Conservation (phyloP, 2,329 filamentous ascomycete species). For the Sporothrix globosa region DNA sequence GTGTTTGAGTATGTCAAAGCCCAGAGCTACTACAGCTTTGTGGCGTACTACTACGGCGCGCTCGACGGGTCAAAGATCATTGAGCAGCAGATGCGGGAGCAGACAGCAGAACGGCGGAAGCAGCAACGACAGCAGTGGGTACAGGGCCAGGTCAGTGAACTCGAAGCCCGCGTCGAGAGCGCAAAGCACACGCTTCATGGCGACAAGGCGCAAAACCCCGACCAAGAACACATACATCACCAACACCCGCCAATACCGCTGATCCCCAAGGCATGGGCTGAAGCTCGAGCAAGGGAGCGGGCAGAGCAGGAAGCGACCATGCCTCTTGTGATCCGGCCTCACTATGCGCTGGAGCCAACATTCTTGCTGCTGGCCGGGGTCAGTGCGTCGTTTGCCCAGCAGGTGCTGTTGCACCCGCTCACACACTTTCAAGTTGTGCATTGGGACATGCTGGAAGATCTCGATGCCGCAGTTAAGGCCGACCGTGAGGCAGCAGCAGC, state of each 20-base stretch:
- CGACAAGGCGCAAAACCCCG: not conserved
- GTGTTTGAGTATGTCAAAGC: constrained; percentile 77
- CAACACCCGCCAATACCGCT: constrained; percentile 25
- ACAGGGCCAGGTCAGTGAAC: constrained; percentile 69
- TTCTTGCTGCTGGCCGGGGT: constrained; percentile 72
- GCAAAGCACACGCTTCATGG: not conserved
- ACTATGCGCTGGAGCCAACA: constrained; percentile 73
- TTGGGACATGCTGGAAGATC: constrained; percentile 71
- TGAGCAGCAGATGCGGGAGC: constrained; percentile 35
- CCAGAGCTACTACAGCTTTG: constrained; percentile 71
- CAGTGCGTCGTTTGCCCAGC: constrained; percentile 68
- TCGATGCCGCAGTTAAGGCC: constrained; percentile 57
- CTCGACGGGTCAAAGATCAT: constrained; percentile 55
- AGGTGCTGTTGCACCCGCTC: constrained; percentile 71
- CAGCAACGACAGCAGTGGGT: constrained; percentile 38
- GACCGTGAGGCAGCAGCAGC: constrained; percentile 22
- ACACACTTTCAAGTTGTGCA: constrained; percentile 72
- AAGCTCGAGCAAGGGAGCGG: constrained; percentile 4
- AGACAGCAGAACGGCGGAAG: constrained; percentile 52
- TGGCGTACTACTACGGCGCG: constrained; percentile 70
- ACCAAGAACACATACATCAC: constrained; percentile 18
- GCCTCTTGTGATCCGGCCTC: constrained; percentile 63
- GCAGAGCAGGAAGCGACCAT: not conserved
- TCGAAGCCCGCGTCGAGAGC: constrained; percentile 47
- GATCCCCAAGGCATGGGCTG: constrained; percentile 34